Evolutionary conservation across 805 yeast genomes (phyloP).

Genomic region (Saturnispora sanitii): DNA sequence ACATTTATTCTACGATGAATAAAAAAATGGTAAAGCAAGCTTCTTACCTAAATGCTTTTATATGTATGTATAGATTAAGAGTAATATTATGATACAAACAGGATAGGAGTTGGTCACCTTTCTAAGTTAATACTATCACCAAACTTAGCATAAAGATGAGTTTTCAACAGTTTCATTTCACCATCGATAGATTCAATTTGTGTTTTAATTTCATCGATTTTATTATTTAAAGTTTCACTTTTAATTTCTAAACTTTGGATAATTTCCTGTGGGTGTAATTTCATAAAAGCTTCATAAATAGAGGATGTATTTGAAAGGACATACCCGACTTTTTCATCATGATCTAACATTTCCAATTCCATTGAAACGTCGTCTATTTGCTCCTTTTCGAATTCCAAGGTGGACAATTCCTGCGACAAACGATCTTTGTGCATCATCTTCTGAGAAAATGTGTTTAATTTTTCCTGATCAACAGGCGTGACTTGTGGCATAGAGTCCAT

Average conservation of each 20-base stretch:
- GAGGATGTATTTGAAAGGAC: conserved; percentile 31
- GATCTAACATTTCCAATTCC: conserved; percentile 76
- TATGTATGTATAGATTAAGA: conserved; percentile 33
- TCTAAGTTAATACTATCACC: conserved; percentile 86
- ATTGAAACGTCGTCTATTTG: conserved; percentile 76
- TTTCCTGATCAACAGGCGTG: conserved; percentile 76
- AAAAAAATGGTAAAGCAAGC: too few species aligned
- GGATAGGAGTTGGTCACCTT: conserved; percentile 39
- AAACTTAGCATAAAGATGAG: conserved; percentile 73
- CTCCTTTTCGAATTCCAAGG: conserved; percentile 62
- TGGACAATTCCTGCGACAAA: conserved; percentile 38
- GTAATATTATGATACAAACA: too few species aligned
- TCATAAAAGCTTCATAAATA: conserved; percentile 79
- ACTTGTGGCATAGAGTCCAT: conserved; percentile 49
- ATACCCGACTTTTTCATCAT: conserved; percentile 53
- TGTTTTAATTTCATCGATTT: conserved; percentile 37
- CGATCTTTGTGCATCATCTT: conserved; percentile 63
- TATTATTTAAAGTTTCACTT: conserved; percentile 39
- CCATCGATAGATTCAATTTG: conserved; percentile 44
- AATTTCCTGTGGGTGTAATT: conserved; percentile 55
- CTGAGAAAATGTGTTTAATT: conserved; percentile 81
- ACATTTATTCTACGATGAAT: too few species aligned
- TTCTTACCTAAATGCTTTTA: conserved; percentile 13
- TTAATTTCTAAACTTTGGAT: conserved; percentile 59
- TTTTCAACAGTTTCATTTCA: conserved; percentile 52